Evolutionary conservation across 257 asterid species (phyloP), one percentile per base, ranked within the genome.

Genomic region (Craterostigma plantagineum): DNA sequence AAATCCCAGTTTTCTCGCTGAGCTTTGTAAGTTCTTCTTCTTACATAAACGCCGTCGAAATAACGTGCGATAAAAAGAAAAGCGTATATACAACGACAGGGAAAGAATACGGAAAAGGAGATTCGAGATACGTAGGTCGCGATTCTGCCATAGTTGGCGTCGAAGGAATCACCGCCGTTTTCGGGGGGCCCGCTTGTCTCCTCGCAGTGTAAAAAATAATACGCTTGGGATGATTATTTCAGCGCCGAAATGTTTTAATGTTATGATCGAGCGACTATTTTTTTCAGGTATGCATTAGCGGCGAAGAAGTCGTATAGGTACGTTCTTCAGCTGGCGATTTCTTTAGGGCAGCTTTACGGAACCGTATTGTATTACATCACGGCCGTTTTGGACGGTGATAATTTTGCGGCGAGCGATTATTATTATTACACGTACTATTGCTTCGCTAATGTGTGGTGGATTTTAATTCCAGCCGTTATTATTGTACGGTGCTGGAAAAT

Each of bases 101-200:
- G 95, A 90, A 90, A 59, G 99, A 90, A 61, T 90, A 90, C 54
- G 77, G 94, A 71, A 90, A 79, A 64, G 95, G 99, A 10, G 99
- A 90, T 65, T 90, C 99, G 47, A 68, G 94, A 55, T 90, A 79
- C 14, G 99, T 70, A 33, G 76, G 68, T 8, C 76, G 94, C 2
- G 71, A 77, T 59, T 62, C 98, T 61, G 75, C 54, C 42, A 63
- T 83, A 0, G 67, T 90, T 11, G 64, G 91, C 46, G 70, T 83
- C 30, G 95, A 83, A 77, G 92, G 83, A 54, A 68, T 83, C 17
- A 83, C 94, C 9, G 74, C 79, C 44, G 91, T 70, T 18, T 10
- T 83, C 12, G 90, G 59, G 70, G 99, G 95, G 10, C 99, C 95
- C 7, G 82, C 90, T 35, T 70, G 77, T 59, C 76, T 90, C 50